Conservation (phyloP, 345 rosid species). For the Eucalyptus microcorys region DNA sequence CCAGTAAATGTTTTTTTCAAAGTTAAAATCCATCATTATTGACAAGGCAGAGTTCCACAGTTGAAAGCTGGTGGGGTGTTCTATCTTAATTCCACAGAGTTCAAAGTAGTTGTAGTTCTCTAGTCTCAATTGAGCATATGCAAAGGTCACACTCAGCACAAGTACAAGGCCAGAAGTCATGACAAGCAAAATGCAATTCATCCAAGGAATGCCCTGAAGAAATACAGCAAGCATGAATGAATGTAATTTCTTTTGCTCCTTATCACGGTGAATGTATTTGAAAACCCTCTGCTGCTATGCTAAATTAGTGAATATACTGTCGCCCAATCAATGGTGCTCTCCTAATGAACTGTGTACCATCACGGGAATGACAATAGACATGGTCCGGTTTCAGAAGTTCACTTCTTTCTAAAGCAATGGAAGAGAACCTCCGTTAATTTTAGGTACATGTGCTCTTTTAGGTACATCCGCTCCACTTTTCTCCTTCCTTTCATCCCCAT, state of each 20-base stretch:
- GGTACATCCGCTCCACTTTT: conserved; percentile 41
- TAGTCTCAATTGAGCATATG: neutral
- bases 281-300: neutral
- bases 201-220: neutral
- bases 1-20: neutral
- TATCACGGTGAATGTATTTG: neutral
- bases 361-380: neutral
- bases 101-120: neutral
- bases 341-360: neutral
- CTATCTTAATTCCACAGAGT: neutral
- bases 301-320: neutral
- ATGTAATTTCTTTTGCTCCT: neutral
- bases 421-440: conserved; percentile 52
- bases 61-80: neutral
- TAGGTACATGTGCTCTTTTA: conserved; percentile 83
- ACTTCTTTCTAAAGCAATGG: neutral
- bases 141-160: neutral
- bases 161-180: neutral
- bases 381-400: neutral
- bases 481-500: conserved; percentile 63
- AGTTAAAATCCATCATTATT: neutral
- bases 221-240: neutral
- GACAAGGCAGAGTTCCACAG: neutral
- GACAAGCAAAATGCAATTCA: neutral
- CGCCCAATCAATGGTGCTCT: neutral